A percentile compares a stretch with the other conserved stretches of the same genome.
phyloP scores from a whole-genome alignment of 805 yeast genomes.

The Kodamaea hsintzibuensis region DNA sequence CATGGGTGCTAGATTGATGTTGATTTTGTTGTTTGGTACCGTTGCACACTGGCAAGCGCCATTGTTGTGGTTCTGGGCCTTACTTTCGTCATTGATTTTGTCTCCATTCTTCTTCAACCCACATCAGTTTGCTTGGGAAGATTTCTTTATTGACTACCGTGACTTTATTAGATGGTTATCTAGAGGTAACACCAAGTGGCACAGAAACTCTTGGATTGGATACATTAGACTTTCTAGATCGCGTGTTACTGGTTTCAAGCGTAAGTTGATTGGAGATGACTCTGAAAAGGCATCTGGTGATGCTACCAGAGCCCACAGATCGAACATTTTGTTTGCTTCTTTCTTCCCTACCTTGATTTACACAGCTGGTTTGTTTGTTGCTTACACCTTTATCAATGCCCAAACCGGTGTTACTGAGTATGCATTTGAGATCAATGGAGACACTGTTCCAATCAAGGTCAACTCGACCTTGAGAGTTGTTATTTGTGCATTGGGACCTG shows the following conservation, averaged over 20 bases:
- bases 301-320: constrained; percentile 72
- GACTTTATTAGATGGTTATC: constrained; percentile 88
- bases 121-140: constrained; percentile 95
- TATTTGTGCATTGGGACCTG: constrained; percentile 86
- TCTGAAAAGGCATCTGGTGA: constrained; percentile 73
- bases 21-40: constrained; percentile 71
- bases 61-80: constrained; percentile 95
- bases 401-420: constrained; percentile 72
- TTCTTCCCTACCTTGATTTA: constrained; percentile 69
- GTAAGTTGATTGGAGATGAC: constrained; percentile 62
- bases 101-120: constrained; percentile 97
- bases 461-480: constrained; percentile 73
- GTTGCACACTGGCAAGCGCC: constrained; percentile 90
- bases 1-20: constrained; percentile 77
- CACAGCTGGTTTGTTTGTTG: constrained; percentile 71
- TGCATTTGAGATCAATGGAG: constrained; percentile 30
- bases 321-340: constrained; percentile 79
- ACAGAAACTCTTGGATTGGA: constrained; percentile 87
- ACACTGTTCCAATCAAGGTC: constrained; percentile 47
- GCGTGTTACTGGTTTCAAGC: constrained; percentile 88
- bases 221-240: constrained; percentile 80
- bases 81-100: constrained; percentile 80
- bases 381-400: constrained; percentile 79
- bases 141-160: constrained; percentile 94
- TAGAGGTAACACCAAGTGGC: constrained; percentile 89